These are phyloP conservation scores for Trichophyton schoenleinii DNA, from an alignment of 2,329 filamentous ascomycete species.

Conservation along the genomic window DNA sequence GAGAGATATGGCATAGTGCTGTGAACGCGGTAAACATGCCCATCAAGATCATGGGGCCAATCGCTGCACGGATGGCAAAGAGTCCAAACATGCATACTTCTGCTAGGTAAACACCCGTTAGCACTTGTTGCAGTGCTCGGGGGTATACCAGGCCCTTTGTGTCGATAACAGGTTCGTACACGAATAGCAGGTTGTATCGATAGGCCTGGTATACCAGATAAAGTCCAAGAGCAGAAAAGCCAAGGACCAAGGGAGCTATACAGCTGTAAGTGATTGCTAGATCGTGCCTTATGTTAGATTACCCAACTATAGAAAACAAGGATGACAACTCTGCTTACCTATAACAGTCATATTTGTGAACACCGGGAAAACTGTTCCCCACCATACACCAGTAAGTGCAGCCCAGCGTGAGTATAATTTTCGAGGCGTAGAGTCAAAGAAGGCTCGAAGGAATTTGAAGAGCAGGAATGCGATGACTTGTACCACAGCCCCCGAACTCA, in stretches of 20 bases:
- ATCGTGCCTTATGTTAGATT: background rate
- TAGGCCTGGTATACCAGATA: conserved; percentile 74
- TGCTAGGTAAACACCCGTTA: conserved; percentile 72
- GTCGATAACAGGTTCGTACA: conserved; percentile 67
- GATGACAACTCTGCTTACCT: conserved; percentile 32
- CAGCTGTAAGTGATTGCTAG: conserved; percentile 71
- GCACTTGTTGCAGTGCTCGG: conserved; percentile 68
- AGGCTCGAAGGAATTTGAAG: conserved; percentile 59
- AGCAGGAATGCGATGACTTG: conserved; percentile 61
- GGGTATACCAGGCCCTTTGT: conserved; percentile 84
- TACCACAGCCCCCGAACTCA: conserved; percentile 60
- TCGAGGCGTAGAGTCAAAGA: conserved; percentile 61
- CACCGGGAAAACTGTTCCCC: conserved; percentile 73
- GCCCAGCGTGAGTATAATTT: conserved; percentile 66
- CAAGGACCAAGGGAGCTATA: conserved; percentile 72
- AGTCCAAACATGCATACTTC: conserved; percentile 76
- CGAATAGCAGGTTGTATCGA: conserved; percentile 81
- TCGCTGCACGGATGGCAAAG: conserved; percentile 53
- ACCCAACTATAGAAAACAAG: conserved; percentile 18
- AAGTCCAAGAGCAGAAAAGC: conserved; percentile 68
- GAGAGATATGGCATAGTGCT: conserved; percentile 54
- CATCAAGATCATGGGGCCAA: conserved; percentile 65
- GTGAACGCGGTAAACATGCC: conserved; percentile 62
- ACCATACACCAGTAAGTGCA: conserved; percentile 59
- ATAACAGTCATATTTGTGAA: conserved; percentile 72